Evolutionary conservation across 208 protist genomes (phyloP), one percentile per base, ranked within the genome.

Genomic region (Tritrichomonas foetus): DNA sequence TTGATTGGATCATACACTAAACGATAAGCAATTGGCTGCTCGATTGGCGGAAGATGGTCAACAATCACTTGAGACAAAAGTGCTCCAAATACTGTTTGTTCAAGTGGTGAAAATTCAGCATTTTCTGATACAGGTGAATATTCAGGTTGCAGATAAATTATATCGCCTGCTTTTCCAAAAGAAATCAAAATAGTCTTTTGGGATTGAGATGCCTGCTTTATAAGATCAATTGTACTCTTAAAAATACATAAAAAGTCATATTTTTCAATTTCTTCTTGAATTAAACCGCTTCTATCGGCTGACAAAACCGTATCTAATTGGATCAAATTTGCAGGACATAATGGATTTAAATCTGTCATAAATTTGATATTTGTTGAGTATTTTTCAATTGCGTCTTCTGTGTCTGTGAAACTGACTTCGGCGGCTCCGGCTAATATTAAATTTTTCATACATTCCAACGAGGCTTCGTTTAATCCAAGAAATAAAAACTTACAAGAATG

Each of bases 361-460:
- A 69, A 69, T 3, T 69, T n/a, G 5, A 69, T 8, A 30, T 69
- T 5, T 8, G 13, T 11, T n/a, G 64, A 16, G 27, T n/a, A 69
- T 8, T 8, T 25, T 3, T 33, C 27, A n/a, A 33, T 8, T 33
- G 9, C 53, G 3, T 84, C 36, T 33, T 20, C 9, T 33, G 5
- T 44, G n/a, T 53, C 74, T 3, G 13, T 39, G 13, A 84, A 13
- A 30, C 5, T 3, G 9, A 84, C 36, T 53, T 33, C 9, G 27
- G n/a, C 3, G 53, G 36, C 74, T 53, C 74, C 74, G 27, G 74
- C 74, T 49, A 84, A 53, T 53, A 84, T 84, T 25, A 84, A 9
- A 84, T 84, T 84, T 84, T 84, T 84, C 74, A 84, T 84, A 44
- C 74, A 84, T 84, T 84, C 74, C 1, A 84, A 25, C 53, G 74